phyloP scores from a whole-genome alignment of 2,329 filamentous ascomycete genomes.

The Fusarium mangiferae region DNA sequence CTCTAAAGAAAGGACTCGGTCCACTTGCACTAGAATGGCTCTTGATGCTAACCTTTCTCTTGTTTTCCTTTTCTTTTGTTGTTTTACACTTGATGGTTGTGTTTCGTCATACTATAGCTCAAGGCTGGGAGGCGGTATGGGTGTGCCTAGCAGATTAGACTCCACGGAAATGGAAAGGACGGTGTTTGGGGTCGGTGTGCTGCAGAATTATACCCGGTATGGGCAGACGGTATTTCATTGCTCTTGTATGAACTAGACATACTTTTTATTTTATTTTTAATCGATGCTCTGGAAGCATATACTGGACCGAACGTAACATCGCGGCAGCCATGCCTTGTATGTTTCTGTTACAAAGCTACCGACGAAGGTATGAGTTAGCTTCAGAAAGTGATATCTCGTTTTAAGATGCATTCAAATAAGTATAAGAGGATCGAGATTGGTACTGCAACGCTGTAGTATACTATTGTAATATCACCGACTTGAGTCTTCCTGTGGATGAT shows the following conservation, averaged over 20 bases:
- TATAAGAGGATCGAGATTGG: background rate
- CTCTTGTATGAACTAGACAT: constrained; percentile 23
- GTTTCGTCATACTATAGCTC: constrained; percentile 14
- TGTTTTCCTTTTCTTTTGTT: constrained; percentile 18
- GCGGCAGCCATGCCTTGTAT: background rate
- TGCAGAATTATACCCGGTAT: constrained; percentile 45
- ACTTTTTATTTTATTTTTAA: background rate
- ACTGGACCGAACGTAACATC: background rate
- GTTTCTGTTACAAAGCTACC: no score
- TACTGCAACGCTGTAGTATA: background rate
- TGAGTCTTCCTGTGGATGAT: background rate
- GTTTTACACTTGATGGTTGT: constrained; percentile 4
- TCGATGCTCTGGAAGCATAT: constrained; percentile 18
- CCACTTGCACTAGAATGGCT: constrained; percentile 34
- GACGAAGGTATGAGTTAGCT: no score
- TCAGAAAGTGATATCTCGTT: background rate
- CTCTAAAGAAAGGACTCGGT: constrained; percentile 13
- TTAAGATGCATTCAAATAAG: background rate
- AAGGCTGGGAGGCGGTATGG: constrained; percentile 21
- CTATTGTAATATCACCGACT: background rate
- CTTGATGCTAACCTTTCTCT: background rate
- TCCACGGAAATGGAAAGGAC: constrained; percentile 34
- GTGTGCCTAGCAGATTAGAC: constrained; percentile 34
- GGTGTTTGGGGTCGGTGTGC: constrained; percentile 38
- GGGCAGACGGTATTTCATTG: constrained; percentile 32